Conservation (phyloP, 768 basidiomycete genomes). For the Lactarius trivialis region DNA sequence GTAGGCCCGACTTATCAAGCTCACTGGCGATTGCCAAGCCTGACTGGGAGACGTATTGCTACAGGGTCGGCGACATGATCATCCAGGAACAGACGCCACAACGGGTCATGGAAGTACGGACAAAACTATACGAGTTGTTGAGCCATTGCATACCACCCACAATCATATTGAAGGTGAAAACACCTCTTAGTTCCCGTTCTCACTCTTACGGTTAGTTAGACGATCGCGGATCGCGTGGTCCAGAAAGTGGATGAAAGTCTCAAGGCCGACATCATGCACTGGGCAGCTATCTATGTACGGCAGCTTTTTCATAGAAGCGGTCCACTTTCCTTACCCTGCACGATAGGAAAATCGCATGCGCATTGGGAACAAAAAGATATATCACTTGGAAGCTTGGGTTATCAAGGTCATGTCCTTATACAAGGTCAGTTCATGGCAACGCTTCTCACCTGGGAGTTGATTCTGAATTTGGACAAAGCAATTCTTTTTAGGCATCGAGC, state of each 20-base stretch:
- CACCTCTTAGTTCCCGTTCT: not conserved
- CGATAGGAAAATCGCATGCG: slow-evolving; percentile 90
- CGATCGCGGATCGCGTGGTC: slow-evolving; percentile 81
- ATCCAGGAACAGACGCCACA: slow-evolving; percentile 84
- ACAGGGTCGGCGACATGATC: slow-evolving; percentile 86
- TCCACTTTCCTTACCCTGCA: not conserved
- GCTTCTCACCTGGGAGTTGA: not conserved
- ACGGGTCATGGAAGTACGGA: slow-evolving; percentile 85
- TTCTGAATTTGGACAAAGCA: slow-evolving; percentile 19
- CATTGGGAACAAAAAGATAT: slow-evolving; percentile 89
- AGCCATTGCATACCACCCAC: slow-evolving; percentile 97
- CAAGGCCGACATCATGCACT: slow-evolving; percentile 93
- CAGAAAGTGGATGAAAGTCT: slow-evolving; percentile 84
- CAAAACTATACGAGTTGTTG: slow-evolving; percentile 90
- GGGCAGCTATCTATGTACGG: slow-evolving; percentile 93
- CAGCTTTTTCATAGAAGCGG: not conserved
- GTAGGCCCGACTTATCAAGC: slow-evolving; percentile 76
- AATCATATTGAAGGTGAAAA: slow-evolving; percentile 75
- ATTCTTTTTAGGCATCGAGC: slow-evolving; percentile 55
- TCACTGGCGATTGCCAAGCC: slow-evolving; percentile 84
- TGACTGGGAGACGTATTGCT: slow-evolving; percentile 99
- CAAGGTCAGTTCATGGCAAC: slow-evolving; percentile 46
- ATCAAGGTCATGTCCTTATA: slow-evolving; percentile 92
- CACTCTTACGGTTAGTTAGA: slow-evolving; percentile 42
- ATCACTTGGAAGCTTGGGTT: slow-evolving; percentile 95